A percentile compares a stretch with the other conserved stretches of the same genome.
Conservation (phyloP, 768 basidiomycete genomes). For the Termitomyces sp. region DNA sequence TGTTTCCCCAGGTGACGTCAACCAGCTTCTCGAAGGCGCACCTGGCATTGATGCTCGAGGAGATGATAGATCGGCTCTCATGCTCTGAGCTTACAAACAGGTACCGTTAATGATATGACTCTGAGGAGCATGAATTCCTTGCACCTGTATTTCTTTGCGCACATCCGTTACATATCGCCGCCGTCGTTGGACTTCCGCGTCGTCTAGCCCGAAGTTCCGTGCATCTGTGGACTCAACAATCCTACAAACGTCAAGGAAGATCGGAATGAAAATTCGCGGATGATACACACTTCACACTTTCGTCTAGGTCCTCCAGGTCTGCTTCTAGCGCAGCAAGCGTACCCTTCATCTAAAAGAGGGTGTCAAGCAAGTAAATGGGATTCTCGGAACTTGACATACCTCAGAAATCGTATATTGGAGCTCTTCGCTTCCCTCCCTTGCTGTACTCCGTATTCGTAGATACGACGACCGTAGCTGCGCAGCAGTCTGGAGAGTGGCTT, state of each 20-base stretch:
- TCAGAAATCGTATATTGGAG: constrained; percentile 75
- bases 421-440: constrained; percentile 71
- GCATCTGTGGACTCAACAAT: constrained; percentile 86
- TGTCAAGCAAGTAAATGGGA: background rate
- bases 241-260: constrained; percentile 29
- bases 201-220: constrained; percentile 76
- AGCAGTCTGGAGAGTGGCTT: constrained; percentile 65
- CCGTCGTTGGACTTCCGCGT: constrained; percentile 69
- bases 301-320: constrained; percentile 90
- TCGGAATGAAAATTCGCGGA: background rate
- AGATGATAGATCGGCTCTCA: constrained; percentile 57
- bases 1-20: constrained; percentile 26
- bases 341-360: constrained; percentile 53
- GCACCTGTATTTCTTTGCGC: constrained; percentile 73
- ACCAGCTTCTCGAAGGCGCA: constrained; percentile 21
- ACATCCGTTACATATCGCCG: constrained; percentile 74
- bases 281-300: constrained; percentile 72
- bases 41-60: constrained; percentile 15
- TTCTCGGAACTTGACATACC: constrained; percentile 31
- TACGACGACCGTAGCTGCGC: constrained; percentile 70
- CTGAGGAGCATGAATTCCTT: background rate
- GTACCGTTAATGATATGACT: constrained; percentile 19
- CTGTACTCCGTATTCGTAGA: constrained; percentile 72
- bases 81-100: constrained; percentile 55
- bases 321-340: constrained; percentile 76